A percentile compares a stretch with the other conserved stretches of the same genome.
Evolutionary conservation across 2,329 filamentous ascomycete genomes (phyloP).

Genomic region (Cordyceps militaris): DNA sequence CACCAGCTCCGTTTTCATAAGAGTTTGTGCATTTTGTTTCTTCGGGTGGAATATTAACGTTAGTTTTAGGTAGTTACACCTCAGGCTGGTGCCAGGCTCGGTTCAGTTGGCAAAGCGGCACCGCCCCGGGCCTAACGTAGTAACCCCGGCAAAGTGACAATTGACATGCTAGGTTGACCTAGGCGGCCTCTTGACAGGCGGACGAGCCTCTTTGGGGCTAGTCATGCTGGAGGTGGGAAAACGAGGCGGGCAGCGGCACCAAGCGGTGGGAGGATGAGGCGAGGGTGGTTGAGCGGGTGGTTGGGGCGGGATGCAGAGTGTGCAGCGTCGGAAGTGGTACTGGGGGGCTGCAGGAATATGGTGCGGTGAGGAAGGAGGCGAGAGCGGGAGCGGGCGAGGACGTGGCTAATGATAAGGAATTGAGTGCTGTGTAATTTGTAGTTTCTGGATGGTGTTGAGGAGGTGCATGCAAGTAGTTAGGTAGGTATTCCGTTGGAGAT

Average conservation of each 20-base stretch:
- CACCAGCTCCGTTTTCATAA: no score
- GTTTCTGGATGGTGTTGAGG: not conserved
- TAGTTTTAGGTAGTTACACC: no score
- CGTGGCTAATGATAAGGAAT: not conserved
- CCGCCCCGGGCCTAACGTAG: no score
- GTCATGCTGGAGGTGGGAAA: slow-evolving; percentile 13
- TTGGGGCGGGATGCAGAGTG: not conserved
- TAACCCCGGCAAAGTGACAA: no score
- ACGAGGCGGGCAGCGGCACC: slow-evolving; percentile 1
- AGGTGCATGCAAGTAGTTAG: not conserved
- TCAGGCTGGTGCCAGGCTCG: no score
- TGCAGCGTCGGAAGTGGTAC: slow-evolving; percentile 3
- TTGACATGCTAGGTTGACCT: no score
- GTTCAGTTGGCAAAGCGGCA: no score
- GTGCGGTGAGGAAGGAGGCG: not conserved
- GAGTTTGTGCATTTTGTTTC: no score
- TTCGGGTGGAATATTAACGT: no score
- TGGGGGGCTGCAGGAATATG: not conserved
- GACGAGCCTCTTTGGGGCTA: slow-evolving; percentile 10
- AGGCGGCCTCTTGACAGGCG: slow-evolving; percentile 13
- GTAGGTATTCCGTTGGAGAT: no score
- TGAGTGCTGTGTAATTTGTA: not conserved
- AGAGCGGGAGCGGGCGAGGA: not conserved
- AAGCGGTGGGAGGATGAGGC: not conserved
- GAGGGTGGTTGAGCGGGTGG: not conserved